Base-by-base conservation (phyloP, 208 protist species). In the Wallacemonas sp. region DNA sequence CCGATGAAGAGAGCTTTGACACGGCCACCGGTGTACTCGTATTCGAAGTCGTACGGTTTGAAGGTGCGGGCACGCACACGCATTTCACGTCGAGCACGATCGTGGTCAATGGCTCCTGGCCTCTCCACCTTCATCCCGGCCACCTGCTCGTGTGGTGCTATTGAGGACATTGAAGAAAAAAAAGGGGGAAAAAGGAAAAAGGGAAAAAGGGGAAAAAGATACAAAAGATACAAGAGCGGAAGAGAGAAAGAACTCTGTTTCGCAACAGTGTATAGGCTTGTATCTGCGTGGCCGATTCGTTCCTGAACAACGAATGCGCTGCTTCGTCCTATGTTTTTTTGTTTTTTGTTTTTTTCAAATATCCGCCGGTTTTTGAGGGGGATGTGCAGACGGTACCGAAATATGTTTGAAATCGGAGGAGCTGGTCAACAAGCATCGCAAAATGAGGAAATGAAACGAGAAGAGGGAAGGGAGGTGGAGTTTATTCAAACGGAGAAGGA, bases 1-100 rank as follows among this genome's bases (percentile, higher is more conserved):
- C 84, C 84, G 64, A 91, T 86, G 55, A 91, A 83, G 23, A 91
- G 74, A 0, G 81, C 81, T 65, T 84, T 82, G 26, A 87, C 84
- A 8, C 72, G 71, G 20, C 77, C 82, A 5, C 72, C 74, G 2
- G 65, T 82, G 69, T 87, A 87, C 0, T 74, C 72, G 18, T 33
- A 64, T 5, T 71, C 54, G 2, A 68, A 62, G 23, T 65, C 61
- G 64, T 84, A 87, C 11, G 82, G 82, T 29, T 77, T 65, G 25
- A 48, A 48, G 11, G 44, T 25, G 11, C 44, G 44, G 4, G 44
- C 20, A 18, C 44, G 44, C 11, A 25, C 18, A 18, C 20, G 44
- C 18, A 23, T 25, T 33, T 55, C 48, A n/a, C 48, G 48, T 23
- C 16, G 7, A 2, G 48, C 48, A 18, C 48, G 48, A 22, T 55